A percentile compares a stretch with the other conserved stretches of the same genome.
Conservation (phyloP, 441 rosid genomes). For the Geranium incanum region DNA sequence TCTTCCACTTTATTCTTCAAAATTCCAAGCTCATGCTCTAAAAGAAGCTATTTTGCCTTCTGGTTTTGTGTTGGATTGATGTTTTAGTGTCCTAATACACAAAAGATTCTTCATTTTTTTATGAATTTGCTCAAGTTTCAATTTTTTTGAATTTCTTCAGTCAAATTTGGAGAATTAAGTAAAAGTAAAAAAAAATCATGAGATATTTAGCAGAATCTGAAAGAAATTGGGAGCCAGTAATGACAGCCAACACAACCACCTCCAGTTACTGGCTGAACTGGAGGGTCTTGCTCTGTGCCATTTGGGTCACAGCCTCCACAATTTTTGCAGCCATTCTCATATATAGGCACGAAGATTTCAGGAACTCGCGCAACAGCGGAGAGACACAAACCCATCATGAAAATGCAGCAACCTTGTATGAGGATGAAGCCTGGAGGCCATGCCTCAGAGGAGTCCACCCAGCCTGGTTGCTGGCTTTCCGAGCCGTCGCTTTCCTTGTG, state of each 20-base stretch:
- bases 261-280: conserved; percentile 56
- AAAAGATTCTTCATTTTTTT: neutral
- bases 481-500: conserved; percentile 55
- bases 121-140: neutral
- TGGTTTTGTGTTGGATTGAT: conserved; percentile 3
- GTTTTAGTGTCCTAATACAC: too few relatives aligned
- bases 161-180: conserved; percentile 18
- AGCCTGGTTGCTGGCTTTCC: conserved; percentile 79
- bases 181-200: conserved; percentile 29
- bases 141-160: neutral
- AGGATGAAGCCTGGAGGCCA: conserved; percentile 82
- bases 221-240: conserved; percentile 57
- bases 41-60: conserved; percentile 15
- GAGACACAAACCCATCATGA: conserved; percentile 33
- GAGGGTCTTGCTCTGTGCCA: conserved; percentile 54
- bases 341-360: conserved; percentile 53
- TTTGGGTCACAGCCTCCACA: conserved; percentile 35
- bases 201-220: conserved; percentile 43
- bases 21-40: conserved; percentile 5
- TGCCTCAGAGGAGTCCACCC: conserved; percentile 75
- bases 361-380: conserved; percentile 6
- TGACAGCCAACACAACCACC: conserved; percentile 41
- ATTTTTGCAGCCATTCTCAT: conserved; percentile 37
- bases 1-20: neutral
- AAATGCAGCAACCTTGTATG: conserved; percentile 44